Conservation (phyloP, 768 basidiomycete genomes). For the Chalciporus chontae region DNA sequence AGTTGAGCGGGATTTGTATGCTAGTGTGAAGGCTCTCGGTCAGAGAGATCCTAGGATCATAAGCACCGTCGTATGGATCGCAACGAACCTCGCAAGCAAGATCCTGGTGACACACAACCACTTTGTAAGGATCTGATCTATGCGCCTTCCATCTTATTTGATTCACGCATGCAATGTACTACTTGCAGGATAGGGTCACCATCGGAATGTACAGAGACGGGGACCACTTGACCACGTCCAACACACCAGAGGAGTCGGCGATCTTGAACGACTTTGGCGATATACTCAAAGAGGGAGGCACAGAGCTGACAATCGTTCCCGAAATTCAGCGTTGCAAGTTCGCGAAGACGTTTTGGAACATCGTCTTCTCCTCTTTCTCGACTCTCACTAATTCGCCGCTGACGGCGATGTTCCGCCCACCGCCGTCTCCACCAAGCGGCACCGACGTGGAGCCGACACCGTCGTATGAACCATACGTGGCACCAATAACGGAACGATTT, state of each 20-base stretch:
- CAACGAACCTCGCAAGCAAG: constrained; percentile 43
- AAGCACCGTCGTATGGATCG: constrained; percentile 53
- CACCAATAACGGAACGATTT: constrained; percentile 38
- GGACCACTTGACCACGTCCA: constrained; percentile 37
- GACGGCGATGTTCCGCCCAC: constrained; percentile 49
- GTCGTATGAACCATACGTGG: constrained; percentile 39
- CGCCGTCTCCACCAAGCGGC: constrained; percentile 15
- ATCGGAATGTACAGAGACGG: constrained; percentile 54
- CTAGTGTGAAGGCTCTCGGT: constrained; percentile 42
- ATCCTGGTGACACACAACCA: constrained; percentile 50
- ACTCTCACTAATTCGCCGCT: constrained; percentile 49
- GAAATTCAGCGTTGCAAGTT: constrained; percentile 65
- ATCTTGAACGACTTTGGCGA: constrained; percentile 43
- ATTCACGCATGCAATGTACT: background rate
- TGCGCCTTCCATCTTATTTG: background rate
- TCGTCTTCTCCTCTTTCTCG: constrained; percentile 49
- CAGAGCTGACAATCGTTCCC: constrained; percentile 42
- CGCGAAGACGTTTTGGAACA: constrained; percentile 63
- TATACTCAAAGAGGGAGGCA: constrained; percentile 48
- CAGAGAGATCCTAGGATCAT: constrained; percentile 49
- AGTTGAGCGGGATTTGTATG: constrained; percentile 57
- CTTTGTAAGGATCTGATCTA: constrained; percentile 41
- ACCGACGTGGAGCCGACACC: constrained; percentile 21
- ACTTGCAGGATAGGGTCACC: constrained; percentile 36
- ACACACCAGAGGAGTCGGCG: constrained; percentile 39